Evolutionary conservation across 2,329 filamentous ascomycete genomes (phyloP).

Genomic region (Colletotrichum theobromicola): DNA sequence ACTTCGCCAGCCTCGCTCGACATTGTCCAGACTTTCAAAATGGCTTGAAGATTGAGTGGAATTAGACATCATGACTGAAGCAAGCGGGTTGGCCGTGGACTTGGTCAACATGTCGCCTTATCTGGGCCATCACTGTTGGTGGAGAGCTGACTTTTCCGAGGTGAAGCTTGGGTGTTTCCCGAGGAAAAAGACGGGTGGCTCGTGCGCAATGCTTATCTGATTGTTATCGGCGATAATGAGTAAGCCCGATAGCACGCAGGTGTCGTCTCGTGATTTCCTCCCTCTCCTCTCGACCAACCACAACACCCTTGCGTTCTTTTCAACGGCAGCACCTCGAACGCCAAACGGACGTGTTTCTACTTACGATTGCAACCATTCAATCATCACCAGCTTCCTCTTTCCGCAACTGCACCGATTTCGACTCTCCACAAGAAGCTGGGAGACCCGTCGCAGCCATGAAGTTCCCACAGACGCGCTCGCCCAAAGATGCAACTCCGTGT

Average conservation of each 20-base stretch:
- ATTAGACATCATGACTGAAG: not conserved
- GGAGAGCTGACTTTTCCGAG: not conserved
- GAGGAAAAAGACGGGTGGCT: not conserved
- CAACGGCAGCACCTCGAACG: not conserved
- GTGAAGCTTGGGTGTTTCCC: not conserved
- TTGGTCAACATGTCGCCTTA: not conserved
- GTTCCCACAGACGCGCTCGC: not conserved
- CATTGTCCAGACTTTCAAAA: not conserved
- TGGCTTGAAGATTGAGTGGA: too few relatives aligned
- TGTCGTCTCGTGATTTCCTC: not conserved
- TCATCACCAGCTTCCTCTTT: fast-evolving
- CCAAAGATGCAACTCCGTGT: not conserved
- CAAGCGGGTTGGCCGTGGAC: not conserved
- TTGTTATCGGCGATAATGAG: fast-evolving
- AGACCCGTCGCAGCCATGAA: not conserved
- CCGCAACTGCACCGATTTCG: not conserved
- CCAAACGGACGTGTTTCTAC: not conserved
- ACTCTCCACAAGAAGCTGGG: not conserved
- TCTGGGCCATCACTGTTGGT: not conserved
- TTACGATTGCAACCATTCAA: not conserved
- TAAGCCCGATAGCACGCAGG: not conserved
- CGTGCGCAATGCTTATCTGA: not conserved
- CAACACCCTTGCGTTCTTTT: not conserved
- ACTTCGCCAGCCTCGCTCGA: not conserved
- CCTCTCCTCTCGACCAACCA: not conserved